Base-by-base conservation (phyloP, 1,284 basidiomycete species). In the Agaricales sp. region DNA sequence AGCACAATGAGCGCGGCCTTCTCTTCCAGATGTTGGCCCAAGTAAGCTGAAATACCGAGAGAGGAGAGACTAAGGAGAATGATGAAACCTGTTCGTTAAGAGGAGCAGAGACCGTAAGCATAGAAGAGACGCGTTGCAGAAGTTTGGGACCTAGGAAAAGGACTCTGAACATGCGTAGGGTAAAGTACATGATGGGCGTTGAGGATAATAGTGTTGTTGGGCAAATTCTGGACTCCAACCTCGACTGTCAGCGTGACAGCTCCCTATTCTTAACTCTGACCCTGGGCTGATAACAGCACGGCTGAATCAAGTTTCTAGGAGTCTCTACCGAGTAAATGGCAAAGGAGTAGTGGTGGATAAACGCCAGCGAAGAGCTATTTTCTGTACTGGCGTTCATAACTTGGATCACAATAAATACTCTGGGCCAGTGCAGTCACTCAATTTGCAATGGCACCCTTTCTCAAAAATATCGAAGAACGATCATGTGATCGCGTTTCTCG, bases 171-270 rank as follows among this genome's bases (percentile, higher is more conserved):
- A 41, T 41, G 8, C 39, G 39, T 18, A 41, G 16, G 13, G 39
- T 41, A 20, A 41, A 41, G 39, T 41, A 41, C 39, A 41, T 41
- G 39, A 41, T 41, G 19, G 26, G 26, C 14, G 14, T 30, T 30
- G 26, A 30, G 26, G 39, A 41, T 41, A 35, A n/a, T 35, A 35
- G 30, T 35, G 30, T 35, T 8, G 11, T 35, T 35, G 30, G n/a
- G n/a, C n/a, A n/a, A n/a, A n/a, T n/a, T n/a, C n/a, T n/a, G n/a
- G n/a, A n/a, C n/a, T n/a, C n/a, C n/a, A n/a, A n/a, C n/a, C n/a
- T n/a, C n/a, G n/a, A n/a, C n/a, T n/a, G n/a, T n/a, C n/a, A n/a
- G n/a, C n/a, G n/a, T n/a, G n/a, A n/a, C n/a, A n/a, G n/a, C n/a
- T n/a, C n/a, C n/a, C n/a, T n/a, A n/a, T n/a, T n/a, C n/a, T n/a